Evolutionary conservation across 192 early-diverging fungal genomes (phyloP).

Genomic region (Chytriomyces confervae): DNA sequence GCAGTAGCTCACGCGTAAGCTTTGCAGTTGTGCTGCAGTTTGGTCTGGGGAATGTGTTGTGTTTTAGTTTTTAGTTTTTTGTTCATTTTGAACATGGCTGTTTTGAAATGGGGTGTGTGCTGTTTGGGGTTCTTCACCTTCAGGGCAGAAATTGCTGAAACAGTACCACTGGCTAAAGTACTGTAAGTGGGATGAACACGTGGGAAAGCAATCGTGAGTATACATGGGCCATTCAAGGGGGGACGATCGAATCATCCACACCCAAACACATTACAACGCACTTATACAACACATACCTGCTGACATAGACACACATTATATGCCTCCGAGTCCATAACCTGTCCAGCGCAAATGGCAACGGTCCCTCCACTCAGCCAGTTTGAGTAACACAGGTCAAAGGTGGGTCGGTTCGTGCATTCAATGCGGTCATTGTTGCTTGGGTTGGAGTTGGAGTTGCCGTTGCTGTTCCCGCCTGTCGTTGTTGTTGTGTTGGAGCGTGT

Average conservation of each 20-base stretch:
- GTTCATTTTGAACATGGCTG: too few species aligned
- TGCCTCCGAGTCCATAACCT: not conserved
- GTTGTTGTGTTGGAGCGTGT: too few species aligned
- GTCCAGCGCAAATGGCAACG: not conserved
- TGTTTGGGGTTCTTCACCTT: too few species aligned
- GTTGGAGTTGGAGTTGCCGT: too few species aligned
- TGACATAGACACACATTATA: not conserved
- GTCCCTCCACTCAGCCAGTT: not conserved
- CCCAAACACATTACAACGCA: not conserved
- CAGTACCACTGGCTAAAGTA: not conserved
- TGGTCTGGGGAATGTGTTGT: not conserved
- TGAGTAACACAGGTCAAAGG: not conserved
- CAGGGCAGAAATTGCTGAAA: not conserved
- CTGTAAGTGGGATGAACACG: not conserved
- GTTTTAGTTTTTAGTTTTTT: too few species aligned
- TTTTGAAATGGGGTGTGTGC: too few species aligned
- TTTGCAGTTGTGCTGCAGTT: not conserved
- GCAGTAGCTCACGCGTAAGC: not conserved
- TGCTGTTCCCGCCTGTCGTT: too few species aligned
- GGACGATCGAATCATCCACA: too few species aligned
- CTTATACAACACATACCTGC: not conserved
- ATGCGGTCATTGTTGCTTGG: too few species aligned
- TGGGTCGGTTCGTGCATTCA: not conserved
- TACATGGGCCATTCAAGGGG: not conserved
- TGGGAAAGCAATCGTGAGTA: too few species aligned